Conservation (phyloP, 78 protist genomes). For the Protostelium mycophagum region DNA sequence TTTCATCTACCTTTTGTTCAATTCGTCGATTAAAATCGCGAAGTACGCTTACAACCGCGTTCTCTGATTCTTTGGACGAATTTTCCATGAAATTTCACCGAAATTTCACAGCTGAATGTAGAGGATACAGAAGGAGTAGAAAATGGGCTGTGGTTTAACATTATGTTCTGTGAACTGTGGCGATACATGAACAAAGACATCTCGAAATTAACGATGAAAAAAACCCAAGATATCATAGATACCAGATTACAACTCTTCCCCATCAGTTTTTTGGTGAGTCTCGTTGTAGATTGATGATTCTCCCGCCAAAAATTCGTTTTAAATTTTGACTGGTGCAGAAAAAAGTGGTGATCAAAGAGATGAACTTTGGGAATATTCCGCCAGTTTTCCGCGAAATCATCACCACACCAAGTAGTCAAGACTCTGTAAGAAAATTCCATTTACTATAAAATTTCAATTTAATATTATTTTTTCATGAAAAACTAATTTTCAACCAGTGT, state of each 20-base stretch:
- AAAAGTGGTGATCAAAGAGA: not conserved
- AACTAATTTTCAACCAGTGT: not conserved
- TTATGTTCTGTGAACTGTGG: not conserved
- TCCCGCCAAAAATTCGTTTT: not conserved
- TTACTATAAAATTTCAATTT: no score
- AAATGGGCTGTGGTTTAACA: not conserved
- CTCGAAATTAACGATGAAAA: not conserved
- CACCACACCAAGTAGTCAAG: not conserved
- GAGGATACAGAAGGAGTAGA: no score
- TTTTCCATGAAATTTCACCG: no score
- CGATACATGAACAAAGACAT: not conserved
- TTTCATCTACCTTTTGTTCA: no score
- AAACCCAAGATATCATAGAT: not conserved
- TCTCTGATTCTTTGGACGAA: no score
- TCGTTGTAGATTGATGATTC: not conserved
- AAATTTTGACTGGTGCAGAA: not conserved
- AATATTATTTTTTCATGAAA: not conserved
- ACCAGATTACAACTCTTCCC: not conserved
- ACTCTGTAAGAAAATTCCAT: not conserved
- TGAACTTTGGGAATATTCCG: not conserved
- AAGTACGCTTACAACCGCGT: no score
- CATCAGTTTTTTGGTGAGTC: not conserved
- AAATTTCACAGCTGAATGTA: not conserved
- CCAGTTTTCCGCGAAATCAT: not conserved
- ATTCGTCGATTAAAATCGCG: no score